phyloP scores from a whole-genome alignment of 2,329 filamentous ascomycete species.

The Colletotrichum karsti region DNA sequence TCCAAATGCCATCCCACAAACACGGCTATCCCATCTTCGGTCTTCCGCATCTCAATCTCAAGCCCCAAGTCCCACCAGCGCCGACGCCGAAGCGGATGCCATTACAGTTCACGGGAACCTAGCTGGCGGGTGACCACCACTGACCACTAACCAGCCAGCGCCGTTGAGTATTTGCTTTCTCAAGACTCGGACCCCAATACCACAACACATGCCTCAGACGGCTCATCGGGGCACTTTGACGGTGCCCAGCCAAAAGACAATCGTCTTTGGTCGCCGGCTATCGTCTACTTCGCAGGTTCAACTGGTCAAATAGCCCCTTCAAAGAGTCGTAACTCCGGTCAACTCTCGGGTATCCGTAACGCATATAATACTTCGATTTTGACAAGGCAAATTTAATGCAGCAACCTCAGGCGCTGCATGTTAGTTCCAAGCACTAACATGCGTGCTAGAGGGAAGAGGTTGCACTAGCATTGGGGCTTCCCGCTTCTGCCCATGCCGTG shows the following conservation, averaged over 20 bases:
- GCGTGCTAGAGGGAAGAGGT: background rate
- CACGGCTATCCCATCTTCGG: slow-evolving; percentile 18
- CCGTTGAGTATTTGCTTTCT: background rate
- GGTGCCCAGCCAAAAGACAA: no score
- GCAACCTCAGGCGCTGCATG: slow-evolving; percentile 5
- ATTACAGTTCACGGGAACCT: no score
- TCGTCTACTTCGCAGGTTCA: no score
- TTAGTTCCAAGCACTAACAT: background rate
- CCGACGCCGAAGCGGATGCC: background rate
- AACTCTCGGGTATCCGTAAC: no score
- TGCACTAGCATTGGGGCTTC: slow-evolving; percentile 9
- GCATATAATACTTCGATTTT: background rate
- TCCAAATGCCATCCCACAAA: slow-evolving; percentile 22
- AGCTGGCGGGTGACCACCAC: no score
- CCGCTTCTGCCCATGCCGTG: slow-evolving; percentile 5
- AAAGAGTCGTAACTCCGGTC: no score
- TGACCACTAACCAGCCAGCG: no score
- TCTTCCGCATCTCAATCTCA: background rate
- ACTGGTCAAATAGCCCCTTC: no score
- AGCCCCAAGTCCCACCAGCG: background rate
- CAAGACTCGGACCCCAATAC: no score
- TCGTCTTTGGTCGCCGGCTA: no score
- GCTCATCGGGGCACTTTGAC: no score
- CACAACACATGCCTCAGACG: no score
- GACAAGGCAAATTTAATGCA: background rate